Evolutionary conservation across 768 basidiomycete species (phyloP).

Genomic region (Tricholoma hemisulphureum): DNA sequence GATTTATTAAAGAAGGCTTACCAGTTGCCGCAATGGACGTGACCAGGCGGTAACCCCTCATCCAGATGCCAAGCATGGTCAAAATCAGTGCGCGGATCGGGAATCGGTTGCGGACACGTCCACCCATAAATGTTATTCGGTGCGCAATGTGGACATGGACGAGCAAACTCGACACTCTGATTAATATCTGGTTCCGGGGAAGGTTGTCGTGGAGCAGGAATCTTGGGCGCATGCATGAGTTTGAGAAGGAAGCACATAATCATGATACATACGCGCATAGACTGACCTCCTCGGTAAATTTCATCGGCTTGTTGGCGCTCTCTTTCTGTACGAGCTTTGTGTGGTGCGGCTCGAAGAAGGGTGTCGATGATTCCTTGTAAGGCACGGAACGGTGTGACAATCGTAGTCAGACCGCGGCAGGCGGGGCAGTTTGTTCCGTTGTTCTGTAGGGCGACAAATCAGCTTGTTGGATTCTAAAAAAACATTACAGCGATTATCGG

Average conservation of each 20-base stretch:
- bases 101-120: constrained; percentile 77
- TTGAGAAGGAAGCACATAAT: constrained; percentile 7
- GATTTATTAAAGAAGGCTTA: constrained; percentile 26
- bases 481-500: neutral
- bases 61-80: constrained; percentile 78
- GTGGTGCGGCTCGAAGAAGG: constrained; percentile 68
- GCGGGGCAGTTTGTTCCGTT: constrained; percentile 83
- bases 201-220: constrained; percentile 71
- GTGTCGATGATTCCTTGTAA: constrained; percentile 73
- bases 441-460: constrained; percentile 49
- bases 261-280: constrained; percentile 51
- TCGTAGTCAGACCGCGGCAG: constrained; percentile 68
- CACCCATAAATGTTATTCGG: constrained; percentile 73
- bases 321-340: constrained; percentile 61
- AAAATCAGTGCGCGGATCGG: constrained; percentile 65
- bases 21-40: constrained; percentile 82
- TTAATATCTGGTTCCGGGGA: constrained; percentile 77
- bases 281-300: constrained; percentile 60
- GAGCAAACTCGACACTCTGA: constrained; percentile 60
- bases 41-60: constrained; percentile 76
- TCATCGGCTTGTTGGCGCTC: constrained; percentile 84
- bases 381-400: constrained; percentile 69
- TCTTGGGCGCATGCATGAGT: constrained; percentile 38
- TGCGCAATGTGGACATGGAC: constrained; percentile 78
- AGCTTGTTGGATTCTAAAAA: constrained; percentile 3